Conservation (phyloP, 495 filamentous ascomycete species). For the Amniculicola lignicola region DNA sequence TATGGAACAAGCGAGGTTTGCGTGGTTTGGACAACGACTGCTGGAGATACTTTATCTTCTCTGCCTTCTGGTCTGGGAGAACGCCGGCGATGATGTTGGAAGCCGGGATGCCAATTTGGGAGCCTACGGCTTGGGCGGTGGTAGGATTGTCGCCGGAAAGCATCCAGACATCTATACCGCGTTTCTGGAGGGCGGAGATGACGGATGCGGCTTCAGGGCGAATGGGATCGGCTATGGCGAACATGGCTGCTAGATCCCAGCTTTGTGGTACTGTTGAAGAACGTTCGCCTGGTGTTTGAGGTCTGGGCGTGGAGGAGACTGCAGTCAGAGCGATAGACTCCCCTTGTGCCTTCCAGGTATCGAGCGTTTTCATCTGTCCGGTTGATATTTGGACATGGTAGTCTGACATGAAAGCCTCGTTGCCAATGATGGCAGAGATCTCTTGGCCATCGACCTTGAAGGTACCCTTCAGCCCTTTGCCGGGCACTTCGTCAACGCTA, state of each 20-base stretch:
- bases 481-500: slow-evolving; percentile 70
- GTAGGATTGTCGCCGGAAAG: slow-evolving; percentile 79
- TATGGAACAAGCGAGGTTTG: slow-evolving; percentile 2
- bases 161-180: slow-evolving; percentile 78
- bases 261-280: neutral
- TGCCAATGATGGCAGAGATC: slow-evolving; percentile 75
- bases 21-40: slow-evolving; percentile 39
- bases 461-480: slow-evolving; percentile 73
- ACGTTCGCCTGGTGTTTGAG: neutral
- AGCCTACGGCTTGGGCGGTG: slow-evolving; percentile 67
- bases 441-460: slow-evolving; percentile 59
- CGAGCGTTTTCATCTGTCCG: slow-evolving; percentile 15
- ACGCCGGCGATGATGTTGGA: slow-evolving; percentile 83
- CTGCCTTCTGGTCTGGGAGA: slow-evolving; percentile 80
- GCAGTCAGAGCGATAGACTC: slow-evolving; percentile 40
- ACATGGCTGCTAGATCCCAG: slow-evolving; percentile 34
- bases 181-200: slow-evolving; percentile 63
- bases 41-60: slow-evolving; percentile 78
- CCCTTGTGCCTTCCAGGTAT: slow-evolving; percentile 38
- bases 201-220: slow-evolving; percentile 69
- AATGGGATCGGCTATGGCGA: slow-evolving; percentile 60
- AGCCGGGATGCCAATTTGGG: slow-evolving; percentile 68
- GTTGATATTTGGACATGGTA: slow-evolving; percentile 28
- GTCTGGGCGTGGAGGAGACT: neutral
- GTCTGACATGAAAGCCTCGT: slow-evolving; percentile 66